A percentile compares a stretch with the other conserved stretches of the same genome.
Conservation (phyloP, 192 early-diverging fungal genomes). For the Coemansia sp. region DNA sequence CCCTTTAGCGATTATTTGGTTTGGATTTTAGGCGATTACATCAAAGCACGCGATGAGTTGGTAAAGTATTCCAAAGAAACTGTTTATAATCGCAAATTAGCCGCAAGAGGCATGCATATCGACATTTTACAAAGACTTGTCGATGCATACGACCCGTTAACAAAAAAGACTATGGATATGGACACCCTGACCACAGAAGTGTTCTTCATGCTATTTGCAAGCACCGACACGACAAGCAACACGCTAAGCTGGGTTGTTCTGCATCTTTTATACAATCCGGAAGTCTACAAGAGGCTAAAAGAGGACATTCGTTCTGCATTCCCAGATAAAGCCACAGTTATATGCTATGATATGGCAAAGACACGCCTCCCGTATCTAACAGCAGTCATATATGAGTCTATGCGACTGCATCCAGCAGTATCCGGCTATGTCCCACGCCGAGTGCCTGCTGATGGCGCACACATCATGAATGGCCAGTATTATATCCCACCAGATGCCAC, state of each 20-base stretch:
- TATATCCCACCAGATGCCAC: constrained; percentile 18
- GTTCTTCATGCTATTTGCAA: constrained; percentile 29
- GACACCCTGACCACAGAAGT: constrained; percentile 22
- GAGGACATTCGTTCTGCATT: constrained; percentile 29
- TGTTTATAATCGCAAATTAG: not conserved
- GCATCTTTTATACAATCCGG: constrained; percentile 35
- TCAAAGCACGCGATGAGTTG: not conserved
- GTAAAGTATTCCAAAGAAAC: not conserved
- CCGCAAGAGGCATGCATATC: not conserved
- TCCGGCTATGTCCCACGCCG: constrained; percentile 26
- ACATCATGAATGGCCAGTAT: constrained; percentile 3
- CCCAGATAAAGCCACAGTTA: not conserved
- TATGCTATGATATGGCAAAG: constrained; percentile 27
- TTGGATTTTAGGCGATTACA: constrained; percentile 14
- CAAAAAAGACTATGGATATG: constrained; percentile 18
- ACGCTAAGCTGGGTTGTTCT: constrained; percentile 43
- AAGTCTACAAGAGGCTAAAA: constrained; percentile 21
- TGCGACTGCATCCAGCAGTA: constrained; percentile 34
- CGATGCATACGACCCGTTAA: constrained; percentile 39
- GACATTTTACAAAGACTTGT: constrained; percentile 54
- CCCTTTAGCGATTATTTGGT: constrained; percentile 5
- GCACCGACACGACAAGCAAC: constrained; percentile 55
- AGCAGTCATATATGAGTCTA: constrained; percentile 45
- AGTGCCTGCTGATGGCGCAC: constrained; percentile 19
- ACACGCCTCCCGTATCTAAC: constrained; percentile 28